Base-by-base conservation (phyloP, 1,284 basidiomycete species). In the Tilletia walkeri region DNA sequence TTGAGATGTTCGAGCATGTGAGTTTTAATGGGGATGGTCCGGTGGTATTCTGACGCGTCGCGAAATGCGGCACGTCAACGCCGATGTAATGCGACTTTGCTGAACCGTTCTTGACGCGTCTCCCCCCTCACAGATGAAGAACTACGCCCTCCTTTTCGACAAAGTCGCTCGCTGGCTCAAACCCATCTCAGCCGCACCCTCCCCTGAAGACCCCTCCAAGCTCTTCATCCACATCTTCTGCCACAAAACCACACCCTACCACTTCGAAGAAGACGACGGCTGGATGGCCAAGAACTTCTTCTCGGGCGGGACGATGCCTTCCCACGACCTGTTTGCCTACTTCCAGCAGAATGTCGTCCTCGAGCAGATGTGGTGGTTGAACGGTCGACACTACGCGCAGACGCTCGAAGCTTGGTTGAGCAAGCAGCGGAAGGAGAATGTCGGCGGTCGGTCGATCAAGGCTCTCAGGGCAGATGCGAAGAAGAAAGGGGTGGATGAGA, bases 1-100 rank as follows among this genome's bases (percentile, higher is more conserved):
- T 92, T 71, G 91, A 92, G 87, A 92, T 92, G 90, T 90, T 92
- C 74, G 91, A 92, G 77, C 91, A 92, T 80, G 91, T 91, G 90
- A 91, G 74, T 70, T 18, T 24, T 30, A 2, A 30, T 30, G 24
- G 24, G 24, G 2, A 30, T 30, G 24, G 24, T 30, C n/a, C n/a
- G n/a, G n/a, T n/a, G n/a, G n/a, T n/a, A n/a, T n/a, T n/a, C n/a
- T n/a, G n/a, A n/a, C n/a, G n/a, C n/a, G n/a, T n/a, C n/a, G n/a
- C n/a, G n/a, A n/a, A n/a, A n/a, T n/a, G n/a, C n/a, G n/a, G n/a
- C n/a, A n/a, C n/a, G n/a, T n/a, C n/a, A n/a, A n/a, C n/a, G n/a
- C n/a, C n/a, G 24, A 30, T 30, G 24, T 30, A 30, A 30, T 2
- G 24, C 24, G 24, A 45, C n/a, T 45, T 45, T 45, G 41, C 41